Base-by-base conservation (phyloP, 2,329 filamentous ascomycete genomes). In the Pseudocercospora fijiensis region DNA sequence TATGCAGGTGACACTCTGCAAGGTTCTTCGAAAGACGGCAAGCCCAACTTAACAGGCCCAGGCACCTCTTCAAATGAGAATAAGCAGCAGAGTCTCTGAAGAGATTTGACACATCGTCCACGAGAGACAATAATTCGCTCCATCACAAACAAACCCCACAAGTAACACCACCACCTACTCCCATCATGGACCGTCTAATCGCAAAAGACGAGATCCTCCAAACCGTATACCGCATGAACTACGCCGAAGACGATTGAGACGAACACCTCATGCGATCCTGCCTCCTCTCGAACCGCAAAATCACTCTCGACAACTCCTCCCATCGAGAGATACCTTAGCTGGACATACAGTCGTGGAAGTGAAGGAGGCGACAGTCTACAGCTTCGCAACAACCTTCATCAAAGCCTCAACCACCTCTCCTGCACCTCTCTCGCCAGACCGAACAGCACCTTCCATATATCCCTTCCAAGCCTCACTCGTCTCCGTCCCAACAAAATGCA, bases 401-500 rank as follows among this genome's bases (percentile, higher is more conserved):
- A 70, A 62, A 16, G 51, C 57, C 18, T 68, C 37, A 33, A 80
- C 61, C 8, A 82, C 79, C 67, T 84, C 80, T 28, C 69, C 69
- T 0, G 81, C 82, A 2, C 76, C 83, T 8, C 80, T 72, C 61
- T 82, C 75, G 1, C 83, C 84, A 61, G 76, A 79, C 11, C 78
- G 66, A 10, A 85, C 72, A 0, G 84, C 84, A 1, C 84, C 84
- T 63, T 86, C 84, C 81, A 86, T 84, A 69, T 85, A 85, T 0
- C 83, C 83, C 59, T 80, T 82, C 83, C 83, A 85, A 60, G 81
- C 78, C 1, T 71, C 74, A 0, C 79, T 77, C 1, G 79, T 82
- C 74, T 86, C 84, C 0, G 83, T 84, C 0, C 84, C 84, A 1
- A 78, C 81, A 67, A 85, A 86, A 66, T 84, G 78, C 11, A 85